Evolutionary conservation across 2,329 filamentous ascomycete genomes (phyloP).

Genomic region (Colletotrichum lindemuthianum): DNA sequence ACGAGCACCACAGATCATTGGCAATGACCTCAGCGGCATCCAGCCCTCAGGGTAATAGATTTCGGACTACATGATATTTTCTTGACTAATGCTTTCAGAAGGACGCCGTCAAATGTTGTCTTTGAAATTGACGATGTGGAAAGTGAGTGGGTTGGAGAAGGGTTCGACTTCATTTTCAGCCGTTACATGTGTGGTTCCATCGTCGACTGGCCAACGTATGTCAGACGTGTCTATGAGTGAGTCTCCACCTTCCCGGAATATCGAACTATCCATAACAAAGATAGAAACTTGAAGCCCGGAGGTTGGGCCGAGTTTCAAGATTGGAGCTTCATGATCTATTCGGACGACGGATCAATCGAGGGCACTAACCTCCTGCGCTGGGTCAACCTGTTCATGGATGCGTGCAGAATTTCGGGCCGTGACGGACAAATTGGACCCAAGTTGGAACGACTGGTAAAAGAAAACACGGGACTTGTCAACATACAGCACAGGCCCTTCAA

Average conservation of each 20-base stretch:
- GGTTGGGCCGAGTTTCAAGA: constrained; percentile 45
- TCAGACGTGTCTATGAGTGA: constrained; percentile 1
- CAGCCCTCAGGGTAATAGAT: constrained; percentile 7
- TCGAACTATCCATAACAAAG: neutral
- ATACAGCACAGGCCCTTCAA: constrained; percentile 44
- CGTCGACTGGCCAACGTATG: constrained; percentile 14
- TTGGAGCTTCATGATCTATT: constrained; percentile 35
- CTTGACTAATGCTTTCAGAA: neutral
- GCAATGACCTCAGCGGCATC: constrained; percentile 21
- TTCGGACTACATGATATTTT: neutral
- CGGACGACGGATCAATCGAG: constrained; percentile 39
- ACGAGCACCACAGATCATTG: neutral
- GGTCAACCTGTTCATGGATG: constrained; percentile 35
- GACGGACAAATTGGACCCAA: constrained; percentile 43
- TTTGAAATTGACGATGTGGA: constrained; percentile 75
- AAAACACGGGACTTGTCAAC: constrained; percentile 49
- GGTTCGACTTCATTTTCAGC: constrained; percentile 47
- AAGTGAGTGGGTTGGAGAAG: constrained; percentile 53
- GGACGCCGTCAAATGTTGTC: constrained; percentile 70
- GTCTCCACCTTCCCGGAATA: neutral
- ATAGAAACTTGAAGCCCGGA: constrained; percentile 46
- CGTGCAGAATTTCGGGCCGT: constrained; percentile 39
- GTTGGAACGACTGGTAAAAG: constrained; percentile 43
- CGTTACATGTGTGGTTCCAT: constrained; percentile 17
- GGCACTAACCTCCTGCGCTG: constrained; percentile 24